Conservation (phyloP, 371 early-diverging fungal genomes). For the Catenaria anguillulae region DNA sequence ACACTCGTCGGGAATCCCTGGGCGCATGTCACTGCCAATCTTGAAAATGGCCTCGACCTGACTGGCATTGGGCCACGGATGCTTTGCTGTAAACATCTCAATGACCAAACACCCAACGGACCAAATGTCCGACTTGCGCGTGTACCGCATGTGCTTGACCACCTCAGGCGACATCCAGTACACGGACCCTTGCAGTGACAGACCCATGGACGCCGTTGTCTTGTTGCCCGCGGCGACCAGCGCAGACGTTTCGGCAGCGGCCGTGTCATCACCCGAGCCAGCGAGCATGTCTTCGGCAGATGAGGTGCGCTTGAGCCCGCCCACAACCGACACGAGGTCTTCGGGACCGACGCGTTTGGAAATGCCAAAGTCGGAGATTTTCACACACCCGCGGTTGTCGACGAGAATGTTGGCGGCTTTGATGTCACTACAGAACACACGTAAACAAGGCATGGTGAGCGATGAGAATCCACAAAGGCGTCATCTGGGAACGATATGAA, state of each 20-base stretch:
- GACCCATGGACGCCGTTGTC: conserved; percentile 25
- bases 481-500: too few relatives aligned
- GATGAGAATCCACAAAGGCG: too few relatives aligned
- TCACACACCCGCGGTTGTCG: conserved; percentile 78
- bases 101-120: conserved; percentile 81
- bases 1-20: conserved; percentile 58
- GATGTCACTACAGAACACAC: conserved; percentile 63
- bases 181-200: conserved; percentile 73
- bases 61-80: conserved; percentile 83
- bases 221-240: too few relatives aligned
- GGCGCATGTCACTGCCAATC: conserved; percentile 63
- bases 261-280: neutral
- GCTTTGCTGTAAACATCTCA: conserved; percentile 89
- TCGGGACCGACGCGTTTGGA: conserved; percentile 77
- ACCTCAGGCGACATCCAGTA: conserved; percentile 97
- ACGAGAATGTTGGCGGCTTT: conserved; percentile 93
- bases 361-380: conserved; percentile 98
- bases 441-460: too few relatives aligned
- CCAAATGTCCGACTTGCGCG: conserved; percentile 75
- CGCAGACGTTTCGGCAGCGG: neutral
- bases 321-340: neutral
- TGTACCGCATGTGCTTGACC: conserved; percentile 56
- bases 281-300: neutral
- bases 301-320: conserved; percentile 23
- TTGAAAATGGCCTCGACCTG: conserved; percentile 87